phyloP scores from a whole-genome alignment of 352 stramenopile species.

The Thalassiosira mediterranea region DNA sequence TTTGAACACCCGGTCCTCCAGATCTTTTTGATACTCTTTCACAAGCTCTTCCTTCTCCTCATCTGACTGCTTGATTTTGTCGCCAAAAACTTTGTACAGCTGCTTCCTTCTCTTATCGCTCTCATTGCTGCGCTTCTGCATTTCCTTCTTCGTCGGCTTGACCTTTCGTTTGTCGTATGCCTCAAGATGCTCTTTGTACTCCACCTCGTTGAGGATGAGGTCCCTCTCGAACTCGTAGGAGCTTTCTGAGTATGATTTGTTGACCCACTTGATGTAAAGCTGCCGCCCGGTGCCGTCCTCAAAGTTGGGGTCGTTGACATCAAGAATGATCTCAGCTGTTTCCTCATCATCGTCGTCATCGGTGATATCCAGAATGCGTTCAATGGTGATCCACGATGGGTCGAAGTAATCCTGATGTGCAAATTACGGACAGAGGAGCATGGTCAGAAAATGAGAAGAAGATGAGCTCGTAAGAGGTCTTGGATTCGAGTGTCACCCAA shows the following conservation, averaged over 20 bases:
- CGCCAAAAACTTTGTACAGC: constrained; percentile 80
- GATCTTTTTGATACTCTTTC: constrained; percentile 65
- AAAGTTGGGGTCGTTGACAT: constrained; percentile 70
- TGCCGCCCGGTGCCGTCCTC: constrained; percentile 71
- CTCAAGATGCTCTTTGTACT: constrained; percentile 73
- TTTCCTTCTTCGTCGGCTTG: constrained; percentile 63
- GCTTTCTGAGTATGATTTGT: constrained; percentile 80
- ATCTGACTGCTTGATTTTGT: constrained; percentile 47
- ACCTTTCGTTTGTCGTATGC: constrained; percentile 49
- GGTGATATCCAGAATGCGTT: constrained; percentile 72
- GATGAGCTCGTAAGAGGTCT: too few relatives aligned
- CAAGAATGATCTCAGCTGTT: constrained; percentile 63
- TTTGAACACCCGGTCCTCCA: constrained; percentile 85
- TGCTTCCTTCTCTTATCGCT: constrained; percentile 47
- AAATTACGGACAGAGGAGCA: constrained; percentile 11
- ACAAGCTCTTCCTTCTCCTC: constrained; percentile 59
- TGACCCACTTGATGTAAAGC: constrained; percentile 88
- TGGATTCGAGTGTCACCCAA: background rate
- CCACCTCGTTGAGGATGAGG: constrained; percentile 80
- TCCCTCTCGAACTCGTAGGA: constrained; percentile 85
- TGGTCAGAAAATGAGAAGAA: constrained; percentile 4
- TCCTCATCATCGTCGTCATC: constrained; percentile 47
- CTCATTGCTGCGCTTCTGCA: constrained; percentile 30
- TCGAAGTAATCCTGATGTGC: constrained; percentile 84
- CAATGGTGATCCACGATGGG: constrained; percentile 75